phyloP scores from a whole-genome alignment of 2,329 filamentous ascomycete genomes.

The Colletotrichum lentis region DNA sequence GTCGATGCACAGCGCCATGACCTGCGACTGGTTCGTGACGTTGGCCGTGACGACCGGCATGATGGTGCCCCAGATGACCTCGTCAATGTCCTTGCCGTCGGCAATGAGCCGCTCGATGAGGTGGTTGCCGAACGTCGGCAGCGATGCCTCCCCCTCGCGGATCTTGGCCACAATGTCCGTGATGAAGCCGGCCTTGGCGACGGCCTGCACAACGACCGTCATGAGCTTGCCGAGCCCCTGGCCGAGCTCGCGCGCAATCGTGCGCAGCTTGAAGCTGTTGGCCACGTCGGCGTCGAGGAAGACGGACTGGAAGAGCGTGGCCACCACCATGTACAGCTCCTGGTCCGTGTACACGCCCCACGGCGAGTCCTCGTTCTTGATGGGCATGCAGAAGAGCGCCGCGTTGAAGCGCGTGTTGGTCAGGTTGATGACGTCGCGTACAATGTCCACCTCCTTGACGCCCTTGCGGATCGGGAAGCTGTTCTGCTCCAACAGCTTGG shows the following conservation, averaged over 20 bases:
- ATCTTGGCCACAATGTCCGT: conserved; percentile 57
- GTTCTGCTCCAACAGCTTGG: conserved; percentile 43
- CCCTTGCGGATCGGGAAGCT: conserved; percentile 41
- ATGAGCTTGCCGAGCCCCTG: conserved; percentile 62
- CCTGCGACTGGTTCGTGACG: conserved; percentile 66
- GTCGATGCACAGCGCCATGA: conserved; percentile 66
- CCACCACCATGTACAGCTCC: conserved; percentile 64
- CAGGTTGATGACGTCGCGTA: conserved; percentile 59
- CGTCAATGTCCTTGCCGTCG: conserved; percentile 59
- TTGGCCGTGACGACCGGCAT: conserved; percentile 65
- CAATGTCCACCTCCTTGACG: conserved; percentile 46
- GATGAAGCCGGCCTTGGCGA: conserved; percentile 56
- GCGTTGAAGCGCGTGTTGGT: conserved; percentile 64
- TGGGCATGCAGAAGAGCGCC: conserved; percentile 61
- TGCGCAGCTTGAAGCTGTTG: conserved; percentile 64
- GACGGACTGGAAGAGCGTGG: conserved; percentile 63
- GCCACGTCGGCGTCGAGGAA: conserved; percentile 65
- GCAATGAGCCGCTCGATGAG: conserved; percentile 65
- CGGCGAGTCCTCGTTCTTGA: conserved; percentile 61
- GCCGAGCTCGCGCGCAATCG: conserved; percentile 58
- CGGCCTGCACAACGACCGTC: conserved; percentile 59
- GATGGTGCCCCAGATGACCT: conserved; percentile 65
- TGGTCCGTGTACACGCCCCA: conserved; percentile 64
- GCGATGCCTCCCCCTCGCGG: conserved; percentile 46
- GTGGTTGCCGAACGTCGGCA: conserved; percentile 64